phyloP scores from a whole-genome alignment of 108 stramenopile species.

The Stephanodiscus triporus region DNA sequence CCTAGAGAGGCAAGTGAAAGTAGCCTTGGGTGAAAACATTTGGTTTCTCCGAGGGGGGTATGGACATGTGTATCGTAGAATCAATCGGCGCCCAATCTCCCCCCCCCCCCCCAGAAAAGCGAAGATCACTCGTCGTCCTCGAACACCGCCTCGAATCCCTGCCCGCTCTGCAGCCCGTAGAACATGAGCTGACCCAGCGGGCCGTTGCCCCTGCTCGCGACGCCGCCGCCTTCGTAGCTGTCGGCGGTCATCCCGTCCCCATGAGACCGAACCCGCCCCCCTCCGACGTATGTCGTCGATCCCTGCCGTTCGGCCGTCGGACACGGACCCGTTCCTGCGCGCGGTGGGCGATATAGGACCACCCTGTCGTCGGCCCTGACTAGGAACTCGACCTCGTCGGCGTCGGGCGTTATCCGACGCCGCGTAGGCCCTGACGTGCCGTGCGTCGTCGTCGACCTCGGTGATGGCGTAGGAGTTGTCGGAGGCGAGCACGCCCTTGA shows the following conservation, averaged over 20 bases:
- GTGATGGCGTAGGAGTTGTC: conserved; percentile 50
- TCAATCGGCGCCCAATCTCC: too few relatives aligned
- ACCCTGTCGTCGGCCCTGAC: conserved; percentile 70
- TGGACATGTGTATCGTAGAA: too few relatives aligned
- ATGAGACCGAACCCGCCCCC: conserved; percentile 75
- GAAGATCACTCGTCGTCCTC: conserved; percentile 45
- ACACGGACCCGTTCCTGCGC: conserved; percentile 45
- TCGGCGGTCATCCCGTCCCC: conserved; percentile 64
- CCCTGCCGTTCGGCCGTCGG: conserved; percentile 66
- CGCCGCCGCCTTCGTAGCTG: conserved; percentile 48
- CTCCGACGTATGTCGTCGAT: conserved; percentile 67
- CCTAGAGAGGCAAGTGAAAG: too few relatives aligned
- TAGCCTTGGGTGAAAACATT: too few relatives aligned
- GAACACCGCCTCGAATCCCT: conserved; percentile 79
- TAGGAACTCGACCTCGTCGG: conserved; percentile 73
- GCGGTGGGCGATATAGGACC: conserved; percentile 65
- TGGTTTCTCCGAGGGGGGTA: too few relatives aligned
- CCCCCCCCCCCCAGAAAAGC: neutral
- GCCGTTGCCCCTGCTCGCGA: conserved; percentile 49
- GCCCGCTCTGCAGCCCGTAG: conserved; percentile 78
- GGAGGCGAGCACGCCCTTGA: conserved; percentile 73
- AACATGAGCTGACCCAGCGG: conserved; percentile 83
- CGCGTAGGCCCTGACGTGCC: conserved; percentile 62
- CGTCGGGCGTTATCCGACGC: conserved; percentile 41
- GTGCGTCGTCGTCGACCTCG: conserved; percentile 55